Conservation (phyloP, 768 basidiomycete genomes). For the Tremella yokohamensis region DNA sequence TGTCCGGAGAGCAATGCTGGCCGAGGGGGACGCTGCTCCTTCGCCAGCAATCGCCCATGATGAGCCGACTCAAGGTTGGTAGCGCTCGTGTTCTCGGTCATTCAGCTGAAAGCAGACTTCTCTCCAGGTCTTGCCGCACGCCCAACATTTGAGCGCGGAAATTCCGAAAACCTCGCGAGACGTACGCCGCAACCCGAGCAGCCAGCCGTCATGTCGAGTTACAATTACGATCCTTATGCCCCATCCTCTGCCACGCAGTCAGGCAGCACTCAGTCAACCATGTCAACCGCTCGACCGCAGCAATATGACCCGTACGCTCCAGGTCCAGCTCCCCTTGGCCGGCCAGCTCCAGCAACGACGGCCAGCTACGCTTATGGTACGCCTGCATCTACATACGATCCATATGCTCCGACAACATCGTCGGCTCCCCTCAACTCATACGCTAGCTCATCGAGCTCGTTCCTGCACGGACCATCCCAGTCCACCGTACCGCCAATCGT, state of each 20-base stretch:
- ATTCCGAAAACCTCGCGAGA: constrained; percentile 39
- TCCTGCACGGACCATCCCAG: background rate
- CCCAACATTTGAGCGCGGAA: constrained; percentile 3
- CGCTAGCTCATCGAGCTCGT: background rate
- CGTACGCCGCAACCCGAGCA: constrained; percentile 39
- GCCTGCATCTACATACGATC: constrained; percentile 17
- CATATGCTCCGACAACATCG: constrained; percentile 13
- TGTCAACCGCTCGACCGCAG: background rate
- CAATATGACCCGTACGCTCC: constrained; percentile 27
- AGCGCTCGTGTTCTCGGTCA: no score
- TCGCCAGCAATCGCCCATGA: no score
- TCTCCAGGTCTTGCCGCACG: background rate
- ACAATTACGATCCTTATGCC: constrained; percentile 21
- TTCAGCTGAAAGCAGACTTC: background rate
- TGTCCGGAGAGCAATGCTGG: constrained; percentile 30
- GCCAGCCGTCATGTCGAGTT: constrained; percentile 6
- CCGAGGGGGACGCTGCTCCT: constrained; percentile 2
- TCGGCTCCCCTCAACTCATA: constrained; percentile 5
- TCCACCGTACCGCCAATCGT: background rate
- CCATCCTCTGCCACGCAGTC: constrained; percentile 9
- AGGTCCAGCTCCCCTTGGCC: background rate
- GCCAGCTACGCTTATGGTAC: constrained; percentile 3
- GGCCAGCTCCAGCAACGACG: constrained; percentile 7
- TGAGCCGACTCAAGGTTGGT: no score
- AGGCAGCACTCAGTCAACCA: background rate